Evolutionary conservation across 441 rosid species (phyloP), one percentile per base, ranked within the genome.

Genomic region (Biscutella auriculata): DNA sequence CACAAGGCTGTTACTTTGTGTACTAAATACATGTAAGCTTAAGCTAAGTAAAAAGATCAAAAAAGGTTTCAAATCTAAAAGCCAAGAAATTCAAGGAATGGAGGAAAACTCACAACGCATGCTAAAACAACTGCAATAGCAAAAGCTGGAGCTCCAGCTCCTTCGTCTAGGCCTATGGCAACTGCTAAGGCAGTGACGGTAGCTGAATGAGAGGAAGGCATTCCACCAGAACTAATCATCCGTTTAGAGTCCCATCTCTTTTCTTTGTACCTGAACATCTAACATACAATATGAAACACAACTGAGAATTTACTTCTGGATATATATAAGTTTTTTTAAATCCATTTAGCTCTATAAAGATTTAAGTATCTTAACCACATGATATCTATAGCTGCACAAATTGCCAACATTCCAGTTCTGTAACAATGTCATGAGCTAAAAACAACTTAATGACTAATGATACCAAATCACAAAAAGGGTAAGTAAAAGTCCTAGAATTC

Each of bases 151-250:
- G 85, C 67, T 40, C 85, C 90, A 2, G 82, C 60, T 60, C 97
- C 97, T 61, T 87, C 92, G 55, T 87, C 77, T 21, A 93, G 70
- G 49, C 86, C 98, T 26, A 87, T 79, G 26, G 98, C 87, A 68
- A 83, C 73, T 9, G 88, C 90, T 40, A 93, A 73, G 33, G 98
- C 95, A 9, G 92, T 83, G 53, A 93, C 98, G 1, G 96, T 88
- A 51, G 98, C 85, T 6, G 97, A 88, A 60, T 93, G 98, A 1
- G 97, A 93, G 3, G 98, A 93, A 6, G 97, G 98, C 98, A 93
- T 88, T 54, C 97, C 98, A 67, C 98, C 97, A 17, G 98, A 93
- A 58, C 67, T 87, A 30, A 93, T 65, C 83, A 93, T 67, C 68
- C 79, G 75, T 77, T 78, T 93, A 26, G 98, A 79, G 70, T 93